These are phyloP conservation scores for Cyberlindnera amylophila DNA, from an alignment of 805 yeast genomes.

Conservation along the genomic window DNA sequence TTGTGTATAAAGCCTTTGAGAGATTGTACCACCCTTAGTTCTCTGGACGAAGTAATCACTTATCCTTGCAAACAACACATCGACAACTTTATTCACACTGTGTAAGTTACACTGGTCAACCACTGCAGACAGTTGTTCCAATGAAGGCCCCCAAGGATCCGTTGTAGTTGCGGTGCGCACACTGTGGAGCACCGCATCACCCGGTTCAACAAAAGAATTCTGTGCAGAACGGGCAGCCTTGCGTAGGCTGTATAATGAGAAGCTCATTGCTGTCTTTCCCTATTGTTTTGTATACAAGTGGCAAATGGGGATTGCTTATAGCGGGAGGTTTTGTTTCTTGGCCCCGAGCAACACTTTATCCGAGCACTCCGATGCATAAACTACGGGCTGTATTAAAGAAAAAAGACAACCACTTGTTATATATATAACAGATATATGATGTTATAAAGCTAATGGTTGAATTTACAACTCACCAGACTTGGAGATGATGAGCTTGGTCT, in stretches of 20 bases:
- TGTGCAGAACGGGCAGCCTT: slow-evolving; percentile 39
- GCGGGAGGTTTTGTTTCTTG: neutral
- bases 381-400: no score
- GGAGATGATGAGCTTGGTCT: slow-evolving; percentile 61
- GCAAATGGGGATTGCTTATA: slow-evolving; percentile 19
- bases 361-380: no score
- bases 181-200: slow-evolving; percentile 36
- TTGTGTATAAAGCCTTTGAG: slow-evolving; percentile 2
- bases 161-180: slow-evolving; percentile 40
- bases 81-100: slow-evolving; percentile 30
- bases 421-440: no score
- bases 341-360: no score
- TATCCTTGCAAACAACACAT: slow-evolving; percentile 31
- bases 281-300: slow-evolving; percentile 22
- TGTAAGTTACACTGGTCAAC: neutral
- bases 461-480: slow-evolving; percentile 38
- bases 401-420: no score
- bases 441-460: no score
- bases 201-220: slow-evolving; percentile 34
- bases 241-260: slow-evolving; percentile 35
- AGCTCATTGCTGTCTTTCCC: slow-evolving; percentile 18
- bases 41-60: slow-evolving; percentile 6
- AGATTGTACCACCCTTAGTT: neutral
- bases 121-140: slow-evolving; percentile 37
- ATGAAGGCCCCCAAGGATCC: slow-evolving; percentile 51